Conservation (phyloP, 164 flowering plant species). For the Nymphaea thermarum region DNA sequence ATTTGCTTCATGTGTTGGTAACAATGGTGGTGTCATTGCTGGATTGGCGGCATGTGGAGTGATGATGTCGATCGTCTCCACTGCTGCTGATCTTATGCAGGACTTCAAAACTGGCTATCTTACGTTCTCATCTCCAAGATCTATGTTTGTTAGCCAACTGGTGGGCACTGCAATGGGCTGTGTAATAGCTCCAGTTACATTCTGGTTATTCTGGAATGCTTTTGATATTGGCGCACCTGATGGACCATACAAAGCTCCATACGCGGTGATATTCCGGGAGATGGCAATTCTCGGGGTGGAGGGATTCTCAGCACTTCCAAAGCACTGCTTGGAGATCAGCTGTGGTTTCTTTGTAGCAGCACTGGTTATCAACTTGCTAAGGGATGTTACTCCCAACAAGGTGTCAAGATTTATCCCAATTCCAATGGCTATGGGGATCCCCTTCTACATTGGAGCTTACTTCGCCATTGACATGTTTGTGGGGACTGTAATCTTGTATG, state of each 20-base stretch:
- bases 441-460: conserved; percentile 3
- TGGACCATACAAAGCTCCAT: conserved; percentile 72
- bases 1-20: conserved; percentile 72
- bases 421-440: conserved; percentile 2
- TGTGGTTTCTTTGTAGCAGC: conserved; percentile 4
- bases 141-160: conserved; percentile 90
- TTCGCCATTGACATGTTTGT: conserved; percentile 4
- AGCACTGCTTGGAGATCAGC: conserved; percentile 1
- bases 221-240: conserved; percentile 83
- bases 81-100: conserved; percentile 98
- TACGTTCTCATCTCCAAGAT: conserved; percentile 79
- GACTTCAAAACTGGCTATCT: conserved; percentile 97
- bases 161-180: conserved; percentile 95
- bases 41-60: conserved; percentile 90
- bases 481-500: conserved; percentile 3
- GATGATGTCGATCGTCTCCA: conserved; percentile 94
- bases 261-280: conserved; percentile 4
- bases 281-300: conserved; percentile 2
- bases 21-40: conserved; percentile 77
- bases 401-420: conserved; percentile 2
- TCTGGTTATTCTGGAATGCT: conserved; percentile 92
- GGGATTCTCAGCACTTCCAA: conserved; percentile 2
- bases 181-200: conserved; percentile 86
- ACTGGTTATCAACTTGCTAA: not conserved
- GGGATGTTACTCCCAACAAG: conserved; percentile 1